These are phyloP conservation scores for Yamadazyma philogaea DNA, from an alignment of 805 yeast genomes.

Conservation along the genomic window DNA sequence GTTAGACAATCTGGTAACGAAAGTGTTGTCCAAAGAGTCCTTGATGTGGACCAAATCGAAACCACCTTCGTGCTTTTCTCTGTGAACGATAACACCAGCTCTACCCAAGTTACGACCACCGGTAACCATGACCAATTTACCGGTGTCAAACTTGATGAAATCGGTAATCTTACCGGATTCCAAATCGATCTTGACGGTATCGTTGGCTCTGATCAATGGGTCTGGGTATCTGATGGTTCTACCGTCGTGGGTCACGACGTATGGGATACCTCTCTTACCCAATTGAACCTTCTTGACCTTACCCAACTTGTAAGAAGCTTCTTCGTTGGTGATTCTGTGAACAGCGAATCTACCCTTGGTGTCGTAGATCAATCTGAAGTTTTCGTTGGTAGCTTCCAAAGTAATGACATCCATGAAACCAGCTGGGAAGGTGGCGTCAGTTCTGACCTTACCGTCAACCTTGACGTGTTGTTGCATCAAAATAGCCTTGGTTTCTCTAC, in stretches of 20 bases:
- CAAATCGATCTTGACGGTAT: conserved; percentile 95
- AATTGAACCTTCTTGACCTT: conserved; percentile 97
- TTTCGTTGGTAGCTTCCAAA: conserved; percentile 97
- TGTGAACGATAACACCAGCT: conserved; percentile 42
- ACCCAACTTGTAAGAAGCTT: conserved; percentile 96
- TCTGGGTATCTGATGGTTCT: conserved; percentile 99
- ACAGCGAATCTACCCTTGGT: conserved; percentile 99
- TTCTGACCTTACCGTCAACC: conserved; percentile 99
- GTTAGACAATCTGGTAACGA: conserved; percentile 42
- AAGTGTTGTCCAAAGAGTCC: conserved; percentile 40
- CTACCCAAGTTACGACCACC: conserved; percentile 45
- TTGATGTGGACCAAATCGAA: conserved; percentile 43
- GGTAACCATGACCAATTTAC: conserved; percentile 42
- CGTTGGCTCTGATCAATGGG: conserved; percentile 94
- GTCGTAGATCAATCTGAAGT: conserved; percentile 98
- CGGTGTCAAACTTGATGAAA: conserved; percentile 39
- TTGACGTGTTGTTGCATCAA: conserved; percentile 97
- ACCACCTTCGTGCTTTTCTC: conserved; percentile 44
- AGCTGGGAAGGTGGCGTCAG: conserved; percentile 98
- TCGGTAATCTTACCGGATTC: conserved; percentile 88
- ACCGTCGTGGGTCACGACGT: conserved; percentile 99
- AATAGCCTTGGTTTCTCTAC: conserved; percentile 98
- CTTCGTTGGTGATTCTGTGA: conserved; percentile 99
- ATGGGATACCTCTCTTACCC: conserved; percentile 98
- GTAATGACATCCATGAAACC: conserved; percentile 99